Evolutionary conservation across 2,329 filamentous ascomycete species (phyloP), one percentile per base, ranked within the genome.

Genomic region (Lasiodiplodia hormozganensis): DNA sequence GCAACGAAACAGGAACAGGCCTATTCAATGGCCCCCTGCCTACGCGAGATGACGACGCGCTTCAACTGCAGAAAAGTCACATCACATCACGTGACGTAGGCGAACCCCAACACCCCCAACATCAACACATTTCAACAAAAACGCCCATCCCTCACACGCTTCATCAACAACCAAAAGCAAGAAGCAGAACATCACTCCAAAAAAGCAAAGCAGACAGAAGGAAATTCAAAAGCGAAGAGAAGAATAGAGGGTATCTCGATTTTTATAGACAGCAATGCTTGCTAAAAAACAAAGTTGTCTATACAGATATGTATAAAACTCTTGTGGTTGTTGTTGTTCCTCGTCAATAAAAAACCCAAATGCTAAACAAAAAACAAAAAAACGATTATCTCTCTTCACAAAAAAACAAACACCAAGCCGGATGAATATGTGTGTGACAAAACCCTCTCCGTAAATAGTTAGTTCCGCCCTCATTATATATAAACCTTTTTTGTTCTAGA

Each of bases 171-270:
- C 31, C 31, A 34, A 8, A 31, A 31, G 8, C 28, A 31, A 31
- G 8, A 31, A 1, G 8, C 5, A 31, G 6, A 47, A 47, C 40
- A 14, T 47, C 40, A 47, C 12, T 16, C 8, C 25, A 25, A 25
- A 47, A 16, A 0, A 0, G 18, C 12, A 47, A 47, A 47, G 43
- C 43, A n/a, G 43, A 47, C 5, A 47, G 14, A 47, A n/a, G 28
- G 23, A 52, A 52, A 23, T 14, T 18, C 12, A 43, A 16, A 52
- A 28, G 23, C 49, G 4, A 52, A 25, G 21, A 3, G 49, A 56
- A 57, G 31, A 38, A 40, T 38, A 38, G 34, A 57, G 54, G 54
- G 54, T 57, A 57, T 57, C 54, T 57, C 21, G 54, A 57, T 57
- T 57, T 57, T 57, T 21, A 28, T 56, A 56, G 53, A 56, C 53